Conservation (phyloP, 257 asterid species). For the Henckelia pumila region DNA sequence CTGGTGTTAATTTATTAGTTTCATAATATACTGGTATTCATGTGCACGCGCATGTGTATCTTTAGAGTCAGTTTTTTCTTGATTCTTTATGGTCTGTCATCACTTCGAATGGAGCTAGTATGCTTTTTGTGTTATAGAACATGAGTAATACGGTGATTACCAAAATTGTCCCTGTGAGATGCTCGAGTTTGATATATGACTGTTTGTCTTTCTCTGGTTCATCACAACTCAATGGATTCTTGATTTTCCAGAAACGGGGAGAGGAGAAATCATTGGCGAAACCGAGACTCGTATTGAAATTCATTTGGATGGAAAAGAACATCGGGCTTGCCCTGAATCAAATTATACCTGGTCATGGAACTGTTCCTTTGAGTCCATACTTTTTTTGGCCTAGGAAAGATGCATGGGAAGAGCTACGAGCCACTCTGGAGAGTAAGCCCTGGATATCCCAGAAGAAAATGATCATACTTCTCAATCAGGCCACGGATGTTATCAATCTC, state of each 20-base stretch:
- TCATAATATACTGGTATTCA: too few species aligned
- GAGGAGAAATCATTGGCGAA: constrained; percentile 27
- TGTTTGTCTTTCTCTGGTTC: too few species aligned
- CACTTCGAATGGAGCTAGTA: too few species aligned
- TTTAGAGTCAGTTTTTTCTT: too few species aligned
- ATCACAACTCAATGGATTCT: not conserved
- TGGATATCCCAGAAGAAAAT: constrained; percentile 54
- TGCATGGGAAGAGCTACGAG: not conserved
- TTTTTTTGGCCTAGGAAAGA: not conserved
- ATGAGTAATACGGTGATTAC: too few species aligned
- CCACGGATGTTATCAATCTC: constrained; percentile 62
- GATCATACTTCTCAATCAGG: constrained; percentile 61
- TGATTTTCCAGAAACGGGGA: constrained; percentile 15
- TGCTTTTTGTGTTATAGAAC: too few species aligned
- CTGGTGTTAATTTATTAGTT: not conserved
- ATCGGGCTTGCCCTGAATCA: constrained; percentile 53
- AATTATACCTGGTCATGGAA: constrained; percentile 43
- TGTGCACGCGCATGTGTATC: too few species aligned
- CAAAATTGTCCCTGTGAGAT: too few species aligned
- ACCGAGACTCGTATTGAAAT: constrained; percentile 48
- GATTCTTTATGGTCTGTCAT: too few species aligned
- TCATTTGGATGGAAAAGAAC: constrained; percentile 69
- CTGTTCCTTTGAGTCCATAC: constrained; percentile 29
- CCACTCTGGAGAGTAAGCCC: not conserved
- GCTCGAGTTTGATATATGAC: too few species aligned